These are phyloP conservation scores for Chalciporus piperatus DNA, from an alignment of 768 basidiomycete genomes.

Conservation along the genomic window DNA sequence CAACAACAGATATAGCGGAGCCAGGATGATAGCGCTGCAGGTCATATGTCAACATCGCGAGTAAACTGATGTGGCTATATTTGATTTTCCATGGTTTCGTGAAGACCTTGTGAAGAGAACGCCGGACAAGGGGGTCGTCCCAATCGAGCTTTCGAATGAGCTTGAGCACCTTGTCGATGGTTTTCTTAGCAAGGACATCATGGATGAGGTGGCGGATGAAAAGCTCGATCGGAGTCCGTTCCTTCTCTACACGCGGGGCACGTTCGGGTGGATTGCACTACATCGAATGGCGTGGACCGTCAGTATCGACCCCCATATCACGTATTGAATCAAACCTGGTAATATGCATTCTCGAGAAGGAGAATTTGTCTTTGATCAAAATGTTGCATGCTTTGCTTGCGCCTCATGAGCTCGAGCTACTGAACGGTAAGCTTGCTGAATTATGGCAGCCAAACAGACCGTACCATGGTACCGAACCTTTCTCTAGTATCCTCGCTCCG, in stretches of 20 bases:
- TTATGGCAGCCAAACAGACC: slow-evolving; percentile 6
- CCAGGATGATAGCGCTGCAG: slow-evolving; percentile 89
- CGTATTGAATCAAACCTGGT: slow-evolving; percentile 58
- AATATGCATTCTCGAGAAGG: slow-evolving; percentile 95
- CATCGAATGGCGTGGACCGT: background rate
- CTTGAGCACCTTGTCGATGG: slow-evolving; percentile 94
- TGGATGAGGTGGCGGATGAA: slow-evolving; percentile 96
- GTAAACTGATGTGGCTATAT: slow-evolving; percentile 80
- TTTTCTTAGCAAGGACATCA: slow-evolving; percentile 88
- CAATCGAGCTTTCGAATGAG: slow-evolving; percentile 92
- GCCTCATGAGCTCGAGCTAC: slow-evolving; percentile 89
- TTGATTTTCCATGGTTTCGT: slow-evolving; percentile 99
- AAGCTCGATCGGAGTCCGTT: slow-evolving; percentile 82
- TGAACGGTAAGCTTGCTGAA: slow-evolving; percentile 8
- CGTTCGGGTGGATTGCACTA: slow-evolving; percentile 98
- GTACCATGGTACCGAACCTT: slow-evolving; percentile 85
- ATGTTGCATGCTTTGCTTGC: slow-evolving; percentile 92
- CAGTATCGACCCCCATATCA: slow-evolving; percentile 8
- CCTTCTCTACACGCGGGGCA: slow-evolving; percentile 78
- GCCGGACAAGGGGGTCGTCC: slow-evolving; percentile 68
- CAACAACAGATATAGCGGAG: slow-evolving; percentile 85
- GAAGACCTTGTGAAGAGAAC: slow-evolving; percentile 81
- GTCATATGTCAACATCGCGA: slow-evolving; percentile 95
- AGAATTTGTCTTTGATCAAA: slow-evolving; percentile 88
- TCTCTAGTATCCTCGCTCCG: slow-evolving; percentile 85